Base-by-base conservation (phyloP, 768 basidiomycete species). In the Goffeauzyma gilvescens region DNA sequence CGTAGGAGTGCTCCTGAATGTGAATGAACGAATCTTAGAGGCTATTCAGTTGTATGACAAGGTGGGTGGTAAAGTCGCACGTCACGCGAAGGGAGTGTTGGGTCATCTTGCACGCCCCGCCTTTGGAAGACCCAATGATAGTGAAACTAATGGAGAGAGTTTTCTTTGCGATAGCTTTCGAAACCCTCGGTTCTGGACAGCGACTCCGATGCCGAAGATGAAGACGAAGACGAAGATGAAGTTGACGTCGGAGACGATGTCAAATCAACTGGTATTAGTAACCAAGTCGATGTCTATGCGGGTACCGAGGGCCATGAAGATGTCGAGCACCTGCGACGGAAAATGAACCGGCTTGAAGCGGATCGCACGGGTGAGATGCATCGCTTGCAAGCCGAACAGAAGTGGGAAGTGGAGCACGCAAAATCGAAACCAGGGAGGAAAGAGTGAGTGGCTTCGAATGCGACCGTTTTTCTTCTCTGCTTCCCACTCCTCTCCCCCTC, bases 1-100 rank as follows among this genome's bases (percentile, higher is more conserved):
- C 41, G 89, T 98, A 34, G 93, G 93, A 3, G 84, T 87, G 0
- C 70, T 98, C 20, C 80, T 98, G 47, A 84, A 89, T 53, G 77
- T 85, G 17, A 95, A 96, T 55, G 89, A 96, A 55, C 78, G 85
- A 21, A 76, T 95, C 50, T 76, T 90, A 52, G 69, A 74, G 21
- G 79, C 85, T 0, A 55, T 96, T 44, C 77, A 85, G 52, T 75
- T 77, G 56, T 96, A 93, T 62, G 83, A 90, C 52, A 69, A 75
- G 50, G n/a, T n/a, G n/a, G n/a, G n/a, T n/a, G n/a, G n/a, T n/a
- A n/a, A n/a, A n/a, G n/a, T n/a, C n/a, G n/a, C n/a, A n/a, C n/a
- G n/a, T n/a, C n/a, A n/a, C n/a, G n/a, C n/a, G n/a, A n/a, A n/a
- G n/a, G n/a, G n/a, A n/a, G n/a, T n/a, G n/a, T n/a, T n/a, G n/a